Evolutionary conservation across 2,329 filamentous ascomycete genomes (phyloP).

Genomic region (Diaporthe helianthi): DNA sequence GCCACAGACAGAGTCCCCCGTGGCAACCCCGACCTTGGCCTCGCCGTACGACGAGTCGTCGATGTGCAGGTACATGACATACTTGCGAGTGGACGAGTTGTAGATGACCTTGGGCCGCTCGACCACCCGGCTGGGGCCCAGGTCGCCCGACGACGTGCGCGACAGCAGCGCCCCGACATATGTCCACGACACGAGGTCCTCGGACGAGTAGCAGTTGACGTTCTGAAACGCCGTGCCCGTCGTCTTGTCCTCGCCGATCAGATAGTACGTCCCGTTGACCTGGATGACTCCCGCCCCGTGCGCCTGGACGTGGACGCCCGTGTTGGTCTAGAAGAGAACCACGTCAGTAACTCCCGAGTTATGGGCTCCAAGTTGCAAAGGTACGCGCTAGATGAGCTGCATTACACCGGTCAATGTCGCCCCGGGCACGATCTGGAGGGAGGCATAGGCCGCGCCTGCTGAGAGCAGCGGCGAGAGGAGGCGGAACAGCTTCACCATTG

Average conservation of each 20-base stretch:
- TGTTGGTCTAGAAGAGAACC: slow-evolving; percentile 34
- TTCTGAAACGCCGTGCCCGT: slow-evolving; percentile 67
- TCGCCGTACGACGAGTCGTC: slow-evolving; percentile 67
- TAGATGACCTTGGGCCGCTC: slow-evolving; percentile 75
- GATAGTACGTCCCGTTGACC: slow-evolving; percentile 66
- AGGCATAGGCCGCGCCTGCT: slow-evolving; percentile 38
- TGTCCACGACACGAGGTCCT: slow-evolving; percentile 67
- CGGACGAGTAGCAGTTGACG: slow-evolving; percentile 72
- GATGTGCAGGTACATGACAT: slow-evolving; percentile 74
- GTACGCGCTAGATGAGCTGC: not conserved
- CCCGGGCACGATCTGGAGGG: slow-evolving; percentile 42
- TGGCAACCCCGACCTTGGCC: slow-evolving; percentile 69
- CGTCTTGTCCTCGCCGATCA: slow-evolving; percentile 75
- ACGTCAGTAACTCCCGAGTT: not conserved
- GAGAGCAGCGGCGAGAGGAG: slow-evolving; percentile 37
- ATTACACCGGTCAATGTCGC: slow-evolving; percentile 42
- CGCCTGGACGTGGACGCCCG: slow-evolving; percentile 65
- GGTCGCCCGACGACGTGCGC: slow-evolving; percentile 58
- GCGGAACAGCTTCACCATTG: slow-evolving; percentile 32
- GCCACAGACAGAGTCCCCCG: slow-evolving; percentile 65
- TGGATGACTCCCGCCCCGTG: slow-evolving; percentile 71
- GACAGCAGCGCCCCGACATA: slow-evolving; percentile 66
- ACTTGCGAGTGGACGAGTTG: slow-evolving; percentile 67
- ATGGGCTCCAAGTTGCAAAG: not conserved
- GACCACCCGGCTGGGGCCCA: slow-evolving; percentile 68